phyloP scores from a whole-genome alignment of 1,284 basidiomycete genomes.

The Ganoderma lucidum region DNA sequence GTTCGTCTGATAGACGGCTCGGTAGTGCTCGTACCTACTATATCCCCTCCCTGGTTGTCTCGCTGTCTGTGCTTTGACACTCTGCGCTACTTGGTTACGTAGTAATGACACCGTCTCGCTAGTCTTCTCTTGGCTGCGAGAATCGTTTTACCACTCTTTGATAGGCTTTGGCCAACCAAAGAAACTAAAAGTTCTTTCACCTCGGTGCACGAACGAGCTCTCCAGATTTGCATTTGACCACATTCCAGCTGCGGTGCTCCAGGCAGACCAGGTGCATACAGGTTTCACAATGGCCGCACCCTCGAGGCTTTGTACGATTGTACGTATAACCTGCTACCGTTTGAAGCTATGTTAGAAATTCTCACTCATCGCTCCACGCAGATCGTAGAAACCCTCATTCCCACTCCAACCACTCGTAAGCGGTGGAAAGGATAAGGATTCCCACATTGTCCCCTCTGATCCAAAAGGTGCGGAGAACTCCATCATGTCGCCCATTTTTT shows the following conservation, averaged over 20 bases:
- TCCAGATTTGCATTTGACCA: neutral
- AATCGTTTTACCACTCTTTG: neutral
- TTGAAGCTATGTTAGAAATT: neutral
- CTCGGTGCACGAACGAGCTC: neutral
- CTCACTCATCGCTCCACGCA: neutral
- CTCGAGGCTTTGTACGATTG: too few species aligned
- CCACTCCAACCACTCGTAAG: too few species aligned
- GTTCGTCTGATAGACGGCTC: conserved; percentile 1
- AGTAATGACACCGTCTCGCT: conserved; percentile 1
- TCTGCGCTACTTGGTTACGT: neutral
- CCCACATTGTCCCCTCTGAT: neutral
- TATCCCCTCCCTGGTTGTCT: neutral
- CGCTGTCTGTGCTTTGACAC: conserved; percentile 3
- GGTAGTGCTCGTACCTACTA: conserved; percentile 3
- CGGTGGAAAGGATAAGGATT: too few species aligned
- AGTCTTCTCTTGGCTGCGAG: neutral
- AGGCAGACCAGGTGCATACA: too few species aligned
- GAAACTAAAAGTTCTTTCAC: neutral
- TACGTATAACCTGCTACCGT: too few species aligned
- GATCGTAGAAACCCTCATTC: too few species aligned
- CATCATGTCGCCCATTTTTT: neutral
- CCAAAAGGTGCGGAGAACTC: too few species aligned
- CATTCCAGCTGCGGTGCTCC: neutral
- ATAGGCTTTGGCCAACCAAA: neutral
- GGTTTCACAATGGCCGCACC: neutral